Base-by-base conservation (phyloP, 441 rosid species). In the Erysimum pusillum region DNA sequence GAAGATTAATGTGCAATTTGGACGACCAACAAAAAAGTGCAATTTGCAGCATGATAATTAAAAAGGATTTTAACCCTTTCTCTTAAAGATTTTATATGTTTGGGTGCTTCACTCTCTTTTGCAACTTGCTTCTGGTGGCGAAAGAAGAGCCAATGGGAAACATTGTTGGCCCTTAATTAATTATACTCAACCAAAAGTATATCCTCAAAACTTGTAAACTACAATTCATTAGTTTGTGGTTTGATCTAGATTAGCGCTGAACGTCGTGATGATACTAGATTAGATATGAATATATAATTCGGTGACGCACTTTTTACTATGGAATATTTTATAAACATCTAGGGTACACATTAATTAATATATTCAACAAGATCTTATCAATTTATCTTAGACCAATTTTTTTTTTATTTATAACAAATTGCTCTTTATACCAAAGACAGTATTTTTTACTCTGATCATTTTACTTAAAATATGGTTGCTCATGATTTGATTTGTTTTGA, bases 61-160 rank as follows among this genome's bases (percentile, higher is more conserved):
- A 63, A 69, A 69, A 57, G 60, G 59, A 7, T 44, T 54, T 9
- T 1, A 54, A 54, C 17, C 15, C 59, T 53, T 69, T 76, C 8
- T 35, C 17, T 25, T 20, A 9, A 38, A 76, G 32, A 20, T 53
- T 75, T n/a, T 44, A 62, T 25, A 35, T 44, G 42, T 36, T 54
- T 76, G 60, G 67, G 79, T 71, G 72, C 54, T 64, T 71, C 80
- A 10, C 45, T 63, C 59, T 54, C 61, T 76, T 76, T 64, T 77
- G 67, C 76, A 64, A 71, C 72, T 77, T 77, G 76, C 76, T 71
- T 64, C 67, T 77, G 46, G 62, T 64, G 67, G 61, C 28, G 45
- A n/a, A 63, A 64, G 71, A 63, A 76, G 67, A 71, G 71, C 72
- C 76, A 71, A 56, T 70, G 54, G n/a, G 46, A 38, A 64, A 77